Base-by-base conservation (phyloP, 1,139 yeast genomes). In the Meyerozyma athensensis region DNA sequence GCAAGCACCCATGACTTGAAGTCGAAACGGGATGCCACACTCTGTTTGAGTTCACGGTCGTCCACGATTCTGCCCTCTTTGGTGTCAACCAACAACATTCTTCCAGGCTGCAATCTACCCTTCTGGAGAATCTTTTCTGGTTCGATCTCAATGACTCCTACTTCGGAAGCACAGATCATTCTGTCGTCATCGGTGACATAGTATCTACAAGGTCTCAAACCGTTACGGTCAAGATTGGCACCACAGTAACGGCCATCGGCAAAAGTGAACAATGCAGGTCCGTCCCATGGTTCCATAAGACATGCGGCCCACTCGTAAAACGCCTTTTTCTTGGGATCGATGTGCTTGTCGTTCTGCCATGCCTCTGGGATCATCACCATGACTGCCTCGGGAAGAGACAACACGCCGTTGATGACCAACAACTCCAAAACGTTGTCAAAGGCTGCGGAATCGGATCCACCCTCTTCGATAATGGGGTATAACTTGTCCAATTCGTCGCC, bases 291-390 rank as follows among this genome's bases (percentile, higher is more conserved):
- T 68, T 92, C 98, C 97, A 92, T 92, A 50, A 90, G 69, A 67
- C 97, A 89, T 13, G 98, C 96, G 36, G 97, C 97, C 98, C 98
- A 92, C 64, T 92, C 97, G 65, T 90, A 92, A 63, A 94, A 92
- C 0, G 97, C 97, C 54, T 77, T 81, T 68, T 89, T 86, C 58
- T 84, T 82, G 39, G 95, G 87, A 60, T 90, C 96, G 81, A 90
- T 89, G 47, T 74, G 63, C 41, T 69, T 66, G 63, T 89, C 92
- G 59, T 86, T 85, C 62, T 90, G 97, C 95, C 97, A 90, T 3
- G 97, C 97, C 65, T 92, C 98, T 30, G 98, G 98, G 47, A 92
- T 90, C 75, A 92, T 74, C 67, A 92, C 66, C 97, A 92, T 92
- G 48, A 92, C 89, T 8, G 97, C 97, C 65, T 92, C 98, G 12